Percentiles rank a stretch among this genome's conserved stretches.
These are phyloP conservation scores for Neoascochyta sp. DNA, from an alignment of 2,329 filamentous ascomycete genomes.

Conservation along the genomic window DNA sequence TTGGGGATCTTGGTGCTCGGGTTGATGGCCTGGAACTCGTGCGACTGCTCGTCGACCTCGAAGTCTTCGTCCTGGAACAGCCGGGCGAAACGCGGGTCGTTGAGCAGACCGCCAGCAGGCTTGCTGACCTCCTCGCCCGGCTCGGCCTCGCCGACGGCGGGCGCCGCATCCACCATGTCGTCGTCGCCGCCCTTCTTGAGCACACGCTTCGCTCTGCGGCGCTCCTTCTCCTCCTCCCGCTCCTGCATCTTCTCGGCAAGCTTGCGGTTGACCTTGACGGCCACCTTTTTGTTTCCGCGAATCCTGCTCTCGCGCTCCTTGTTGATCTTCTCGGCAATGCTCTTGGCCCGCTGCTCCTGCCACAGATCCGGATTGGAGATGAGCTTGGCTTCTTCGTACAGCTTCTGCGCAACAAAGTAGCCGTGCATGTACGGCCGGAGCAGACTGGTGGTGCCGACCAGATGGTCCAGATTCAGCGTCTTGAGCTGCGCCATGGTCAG, in stretches of 20 bases:
- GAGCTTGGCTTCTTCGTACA: slow-evolving; percentile 91
- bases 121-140: slow-evolving; percentile 45
- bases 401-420: slow-evolving; percentile 90
- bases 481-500: slow-evolving; percentile 82
- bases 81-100: slow-evolving; percentile 79
- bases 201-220: slow-evolving; percentile 45
- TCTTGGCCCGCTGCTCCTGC: slow-evolving; percentile 87
- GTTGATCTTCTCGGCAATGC: slow-evolving; percentile 90
- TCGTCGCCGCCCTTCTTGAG: slow-evolving; percentile 60
- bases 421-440: slow-evolving; percentile 98
- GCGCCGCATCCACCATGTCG: slow-evolving; percentile 34
- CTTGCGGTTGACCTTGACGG: slow-evolving; percentile 82
- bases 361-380: slow-evolving; percentile 92
- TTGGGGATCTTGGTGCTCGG: slow-evolving; percentile 66
- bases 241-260: slow-evolving; percentile 62
- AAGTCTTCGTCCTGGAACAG: slow-evolving; percentile 94
- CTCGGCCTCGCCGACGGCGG: slow-evolving; percentile 14
- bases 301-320: slow-evolving; percentile 96
- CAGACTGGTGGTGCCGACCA: slow-evolving; percentile 85
- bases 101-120: slow-evolving; percentile 57
- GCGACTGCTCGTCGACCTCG: slow-evolving; percentile 80
- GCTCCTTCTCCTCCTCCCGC: slow-evolving; percentile 64
- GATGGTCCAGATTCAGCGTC: slow-evolving; percentile 78
- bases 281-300: slow-evolving; percentile 86
- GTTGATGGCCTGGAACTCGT: slow-evolving; percentile 85